Base-by-base conservation (phyloP, 257 asterid genomes). In the Oldenlandia corymbosa region DNA sequence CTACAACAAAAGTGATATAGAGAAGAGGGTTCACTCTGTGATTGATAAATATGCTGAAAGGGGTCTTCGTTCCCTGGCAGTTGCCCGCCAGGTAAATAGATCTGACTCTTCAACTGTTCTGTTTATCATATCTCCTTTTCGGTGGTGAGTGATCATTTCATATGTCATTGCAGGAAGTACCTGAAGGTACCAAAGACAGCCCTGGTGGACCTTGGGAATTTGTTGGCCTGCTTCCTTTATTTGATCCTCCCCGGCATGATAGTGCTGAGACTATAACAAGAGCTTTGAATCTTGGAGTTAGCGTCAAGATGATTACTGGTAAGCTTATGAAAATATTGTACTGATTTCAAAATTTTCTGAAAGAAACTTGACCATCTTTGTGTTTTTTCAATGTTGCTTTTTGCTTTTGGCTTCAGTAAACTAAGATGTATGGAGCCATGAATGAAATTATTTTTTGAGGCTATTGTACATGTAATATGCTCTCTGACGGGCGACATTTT, bases 251-350 rank as follows among this genome's bases (percentile, higher is more conserved):
- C 4, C 84, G 84, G 8, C 93, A 85, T 46, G 90, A 81, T 58
- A 83, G 93, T 60, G 90, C 87, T 28, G 85, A 85, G 66, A 85
- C 90, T 8, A 85, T 85, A 49, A 75, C 76, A 51, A 83, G 76
- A 54, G 93, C 90, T 67, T 82, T 85, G 0, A 85, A 81, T 65
- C 93, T 85, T 68, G 93, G 90, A 46, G 93, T 81, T 20, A 80
- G 84, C 73, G 90, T 85, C 52, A 85, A 85, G 67, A 83, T 85
- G 93, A 85, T 85, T 28, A 83, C 87, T 46, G 91, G 92, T 83
- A 48, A 36, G 23, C 34, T 48, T 56, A 45, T 7, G 43, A 24
- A 7, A 58, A 0, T 24, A 7, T 24, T 31, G 9, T 24, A 12
- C 46, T 21, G 39, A 20, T 17, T 36, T 36, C 41, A 7, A 49